Percentiles rank a stretch among this genome's conserved stretches.
phyloP scores from a whole-genome alignment of 2,329 filamentous ascomycete genomes.

The Tolypocladium ovalisporum region DNA sequence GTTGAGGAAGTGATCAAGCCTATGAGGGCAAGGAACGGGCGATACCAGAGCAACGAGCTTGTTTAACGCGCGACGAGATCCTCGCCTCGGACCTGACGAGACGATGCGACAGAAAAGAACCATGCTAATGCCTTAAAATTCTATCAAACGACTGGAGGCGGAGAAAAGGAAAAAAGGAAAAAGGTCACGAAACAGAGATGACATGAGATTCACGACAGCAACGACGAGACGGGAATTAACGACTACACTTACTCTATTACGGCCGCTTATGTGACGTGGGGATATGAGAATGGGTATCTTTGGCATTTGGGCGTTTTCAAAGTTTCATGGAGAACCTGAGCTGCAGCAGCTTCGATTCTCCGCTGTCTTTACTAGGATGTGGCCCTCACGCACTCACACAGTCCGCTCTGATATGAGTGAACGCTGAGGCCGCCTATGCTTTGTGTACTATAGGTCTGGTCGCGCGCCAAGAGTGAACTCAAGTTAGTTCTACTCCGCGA shows the following conservation, averaged over 20 bases:
- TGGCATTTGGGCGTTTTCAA: background rate
- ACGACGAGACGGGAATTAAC: constrained; percentile 4
- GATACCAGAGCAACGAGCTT: background rate
- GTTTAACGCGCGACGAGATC: background rate
- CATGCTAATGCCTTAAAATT: no score
- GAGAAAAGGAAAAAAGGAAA: background rate
- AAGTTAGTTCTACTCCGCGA: background rate
- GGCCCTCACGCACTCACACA: background rate
- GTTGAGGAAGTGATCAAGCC: constrained; percentile 45
- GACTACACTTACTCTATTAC: constrained; percentile 2
- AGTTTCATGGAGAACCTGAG: background rate
- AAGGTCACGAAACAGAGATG: background rate
- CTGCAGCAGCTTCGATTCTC: background rate
- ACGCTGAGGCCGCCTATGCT: background rate
- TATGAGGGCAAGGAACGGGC: constrained; percentile 12
- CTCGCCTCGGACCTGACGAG: background rate
- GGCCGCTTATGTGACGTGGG: background rate
- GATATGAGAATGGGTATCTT: background rate
- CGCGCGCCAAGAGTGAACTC: background rate
- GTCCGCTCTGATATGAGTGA: background rate
- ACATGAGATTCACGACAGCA: constrained; percentile 2
- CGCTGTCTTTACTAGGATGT: background rate
- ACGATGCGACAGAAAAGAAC: background rate
- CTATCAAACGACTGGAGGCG: background rate
- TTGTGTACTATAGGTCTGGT: constrained; percentile 7